Percentiles rank a stretch among this genome's conserved stretches.
Evolutionary conservation across 345 rosid genomes (phyloP).

Genomic region (Moringa oleifera): DNA sequence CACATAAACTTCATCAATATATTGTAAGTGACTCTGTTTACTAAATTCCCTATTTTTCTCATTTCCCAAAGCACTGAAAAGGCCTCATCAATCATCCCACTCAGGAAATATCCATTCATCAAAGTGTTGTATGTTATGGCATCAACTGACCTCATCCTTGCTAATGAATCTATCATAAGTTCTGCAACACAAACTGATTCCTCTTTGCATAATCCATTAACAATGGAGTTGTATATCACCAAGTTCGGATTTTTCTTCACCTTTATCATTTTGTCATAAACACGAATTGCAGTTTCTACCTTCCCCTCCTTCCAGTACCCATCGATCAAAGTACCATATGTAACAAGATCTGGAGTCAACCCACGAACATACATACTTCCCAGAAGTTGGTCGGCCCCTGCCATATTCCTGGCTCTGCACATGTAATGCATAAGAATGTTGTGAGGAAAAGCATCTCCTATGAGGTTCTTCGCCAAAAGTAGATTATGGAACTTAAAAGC

Average conservation of each 20-base stretch:
- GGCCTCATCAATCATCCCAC: slow-evolving; percentile 39
- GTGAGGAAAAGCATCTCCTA: slow-evolving; percentile 43
- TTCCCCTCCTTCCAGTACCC: slow-evolving; percentile 56
- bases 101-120: slow-evolving; percentile 35
- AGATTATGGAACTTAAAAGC: slow-evolving; percentile 45
- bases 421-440: slow-evolving; percentile 53
- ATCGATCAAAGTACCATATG: slow-evolving; percentile 61
- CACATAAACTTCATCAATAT: slow-evolving; percentile 50
- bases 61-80: slow-evolving; percentile 26
- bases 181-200: slow-evolving; percentile 8
- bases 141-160: slow-evolving; percentile 25
- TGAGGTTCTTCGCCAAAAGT: slow-evolving; percentile 36
- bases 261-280: slow-evolving; percentile 40
- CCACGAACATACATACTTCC: slow-evolving; percentile 55
- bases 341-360: slow-evolving; percentile 39
- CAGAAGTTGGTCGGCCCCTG: slow-evolving; percentile 40
- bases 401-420: slow-evolving; percentile 31
- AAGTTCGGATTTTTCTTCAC: slow-evolving; percentile 35
- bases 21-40: slow-evolving; percentile 42
- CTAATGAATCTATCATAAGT: too few species aligned
- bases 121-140: slow-evolving; percentile 45
- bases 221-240: slow-evolving; percentile 42
- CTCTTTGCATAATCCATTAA: slow-evolving; percentile 46
- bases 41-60: slow-evolving; percentile 25
- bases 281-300: slow-evolving; percentile 38